phyloP scores from a whole-genome alignment of 164 flowering plant species.

The Vitis rupestris region DNA sequence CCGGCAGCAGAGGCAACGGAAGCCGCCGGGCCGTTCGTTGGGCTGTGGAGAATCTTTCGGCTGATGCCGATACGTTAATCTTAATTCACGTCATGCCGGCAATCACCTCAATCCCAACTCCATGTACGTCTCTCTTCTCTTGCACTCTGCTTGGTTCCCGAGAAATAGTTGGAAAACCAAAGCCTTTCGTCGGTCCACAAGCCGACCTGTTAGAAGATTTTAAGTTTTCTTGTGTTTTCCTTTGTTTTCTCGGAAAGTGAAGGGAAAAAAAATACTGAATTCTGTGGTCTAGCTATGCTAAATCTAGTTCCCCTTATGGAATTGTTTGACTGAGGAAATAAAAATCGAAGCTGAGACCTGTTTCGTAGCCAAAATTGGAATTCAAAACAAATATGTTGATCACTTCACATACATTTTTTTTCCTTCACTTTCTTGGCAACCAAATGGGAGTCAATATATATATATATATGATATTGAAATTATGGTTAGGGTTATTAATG shows the following conservation, averaged over 20 bases:
- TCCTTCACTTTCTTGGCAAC: background rate
- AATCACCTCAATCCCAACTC: slow-evolving; percentile 64
- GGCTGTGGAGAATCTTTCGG: slow-evolving; percentile 67
- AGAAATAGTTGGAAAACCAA: background rate
- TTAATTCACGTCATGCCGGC: slow-evolving; percentile 71
- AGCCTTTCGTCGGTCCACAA: too few relatives aligned
- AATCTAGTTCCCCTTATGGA: too few relatives aligned
- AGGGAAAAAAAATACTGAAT: too few relatives aligned
- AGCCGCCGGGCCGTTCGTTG: slow-evolving; percentile 72
- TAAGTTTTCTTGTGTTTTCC: too few relatives aligned
- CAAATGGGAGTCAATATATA: background rate
- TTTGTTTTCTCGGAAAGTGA: too few relatives aligned
- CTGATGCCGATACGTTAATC: slow-evolving; percentile 47
- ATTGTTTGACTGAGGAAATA: too few relatives aligned
- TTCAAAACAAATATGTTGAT: too few relatives aligned
- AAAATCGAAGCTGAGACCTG: too few relatives aligned
- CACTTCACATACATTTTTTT: background rate
- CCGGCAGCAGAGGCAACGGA: slow-evolving; percentile 33
- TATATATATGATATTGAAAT: background rate
- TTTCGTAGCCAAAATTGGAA: too few relatives aligned
- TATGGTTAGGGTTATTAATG: too few relatives aligned
- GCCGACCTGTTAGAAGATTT: too few relatives aligned
- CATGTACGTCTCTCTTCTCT: slow-evolving; percentile 42
- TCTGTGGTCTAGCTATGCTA: too few relatives aligned
- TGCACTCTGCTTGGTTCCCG: slow-evolving; percentile 3